Base-by-base conservation (phyloP, 2,329 filamentous ascomycete genomes). In the Pseudopithomyces maydicus region DNA sequence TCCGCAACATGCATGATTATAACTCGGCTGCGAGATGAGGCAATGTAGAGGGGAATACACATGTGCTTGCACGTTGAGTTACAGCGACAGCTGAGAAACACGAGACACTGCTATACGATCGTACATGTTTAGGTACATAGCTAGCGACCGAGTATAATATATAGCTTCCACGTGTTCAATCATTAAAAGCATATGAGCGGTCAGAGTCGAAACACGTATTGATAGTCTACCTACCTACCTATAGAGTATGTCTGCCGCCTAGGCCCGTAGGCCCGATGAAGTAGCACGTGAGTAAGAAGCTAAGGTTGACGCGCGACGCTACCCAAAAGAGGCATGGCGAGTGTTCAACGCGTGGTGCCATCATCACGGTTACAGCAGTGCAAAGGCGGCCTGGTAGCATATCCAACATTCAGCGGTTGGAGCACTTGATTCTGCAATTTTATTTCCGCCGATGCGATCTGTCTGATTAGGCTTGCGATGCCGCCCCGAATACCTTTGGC, bases 401-500 rank as follows among this genome's bases (percentile, higher is more conserved):
- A 11, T 17, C 17, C 20, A 41, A 10, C 15, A 36, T 36, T 22
- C 47, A 50, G 41, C 47, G 8, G 6, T 50, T 19, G 15, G 4
- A n/a, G 29, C 15, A 8, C 1, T 41, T n/a, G 36, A 15, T 19
- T 15, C 26, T 38, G 38, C 23, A 23, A 58, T 58, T 60, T 45
- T 33, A 50, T 47, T 29, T 59, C 46, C 43, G 29, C 64, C 53
- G 29, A 73, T 75, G 70, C 57, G 44, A 58, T 45, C 26, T 50
- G 43, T 35, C 52, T 47, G 33, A 54, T 32, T 53, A 60, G 63
- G 65, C 63, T 65, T 63, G 65, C 60, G 49, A 76, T 76, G 73
- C 64, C 72, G 52, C 65, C 68, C 63, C 71, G 72, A 70, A 55
- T 73, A 45, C 55, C 53, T 26, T 54, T 67, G 38, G 55, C 59